Conservation (phyloP, 768 basidiomycete species). For the Panellus pusillus region DNA sequence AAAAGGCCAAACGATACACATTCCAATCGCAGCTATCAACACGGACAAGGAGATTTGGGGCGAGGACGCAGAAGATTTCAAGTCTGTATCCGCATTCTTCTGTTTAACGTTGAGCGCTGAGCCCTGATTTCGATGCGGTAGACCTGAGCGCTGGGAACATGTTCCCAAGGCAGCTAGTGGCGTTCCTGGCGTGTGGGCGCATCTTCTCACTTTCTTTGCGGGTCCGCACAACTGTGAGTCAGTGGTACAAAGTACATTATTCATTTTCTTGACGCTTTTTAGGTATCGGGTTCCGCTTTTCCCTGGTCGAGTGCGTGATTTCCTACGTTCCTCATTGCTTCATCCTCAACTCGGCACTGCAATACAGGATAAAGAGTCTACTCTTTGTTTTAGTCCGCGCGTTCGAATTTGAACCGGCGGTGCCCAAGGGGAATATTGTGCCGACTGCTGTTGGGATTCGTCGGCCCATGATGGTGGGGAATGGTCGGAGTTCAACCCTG, state of each 20-base stretch:
- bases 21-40: constrained; percentile 57
- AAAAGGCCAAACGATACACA: constrained; percentile 44
- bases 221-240: constrained; percentile 33
- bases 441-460: background rate
- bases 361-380: constrained; percentile 32
- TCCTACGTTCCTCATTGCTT: background rate
- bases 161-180: constrained; percentile 42
- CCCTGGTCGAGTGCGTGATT: constrained; percentile 51
- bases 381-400: constrained; percentile 41
- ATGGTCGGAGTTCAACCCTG: too few relatives aligned
- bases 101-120: background rate
- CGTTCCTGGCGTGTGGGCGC: constrained; percentile 63
- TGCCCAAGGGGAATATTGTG: background rate
- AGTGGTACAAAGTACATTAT: background rate
- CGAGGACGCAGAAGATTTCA: constrained; percentile 60
- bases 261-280: background rate
- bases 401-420: constrained; percentile 43
- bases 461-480: too few relatives aligned
- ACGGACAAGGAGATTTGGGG: constrained; percentile 58
- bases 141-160: constrained; percentile 64
- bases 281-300: constrained; percentile 66
- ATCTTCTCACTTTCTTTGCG: constrained; percentile 61
- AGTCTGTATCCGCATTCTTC: constrained; percentile 31
- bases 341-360: background rate
- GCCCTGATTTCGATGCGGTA: constrained; percentile 24